Evolutionary conservation across 148 eudicot species (phyloP), one percentile per base, ranked within the genome.

Genomic region (Dysphania ambrosioides): DNA sequence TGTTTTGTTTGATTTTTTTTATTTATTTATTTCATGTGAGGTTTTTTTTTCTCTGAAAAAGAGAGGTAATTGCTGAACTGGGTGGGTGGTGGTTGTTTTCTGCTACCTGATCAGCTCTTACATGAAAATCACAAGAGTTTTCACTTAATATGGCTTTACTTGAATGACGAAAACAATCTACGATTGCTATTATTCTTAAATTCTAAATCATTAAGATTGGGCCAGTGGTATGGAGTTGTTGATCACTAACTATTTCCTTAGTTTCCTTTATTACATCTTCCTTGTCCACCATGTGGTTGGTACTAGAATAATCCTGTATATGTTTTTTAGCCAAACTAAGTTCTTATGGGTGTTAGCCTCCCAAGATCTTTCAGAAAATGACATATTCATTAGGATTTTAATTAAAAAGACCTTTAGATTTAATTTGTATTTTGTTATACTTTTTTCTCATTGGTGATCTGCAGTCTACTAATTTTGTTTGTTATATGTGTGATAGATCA

Each of bases 401-500:
- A n/a, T n/a, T n/a, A n/a, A n/a, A n/a, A n/a, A n/a, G n/a, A n/a
- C n/a, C n/a, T n/a, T n/a, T n/a, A n/a, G n/a, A n/a, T 75, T 19
- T 55, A 19, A 51, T 8, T 29, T 53, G 49, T 44, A 29, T 7
- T 21, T 74, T 70, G 29, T 10, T 36, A n/a, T 13, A 36, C 23
- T 74, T 2, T 0, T 68, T 15, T 61, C 13, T 40, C n/a, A 61
- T 5, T 19, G 21, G 67, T 29, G 24, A 60, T 38, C 24, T 75
- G 49, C 15, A 24, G 10, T 72, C 44, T 49, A 75, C 55, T 78
- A 23, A 64, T 64, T 11, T 40, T 34, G 24, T 79, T 42, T 12
- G 68, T 58, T 62, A 40, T 42, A 53, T 51, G 23, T 40, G 26
- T 82, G 81, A 21, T 87, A 89, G 93, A 89, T 47, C 69, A 56